Evolutionary conservation across 1,284 basidiomycete species (phyloP).

Genomic region (Lentinula novae-zelandiae): DNA sequence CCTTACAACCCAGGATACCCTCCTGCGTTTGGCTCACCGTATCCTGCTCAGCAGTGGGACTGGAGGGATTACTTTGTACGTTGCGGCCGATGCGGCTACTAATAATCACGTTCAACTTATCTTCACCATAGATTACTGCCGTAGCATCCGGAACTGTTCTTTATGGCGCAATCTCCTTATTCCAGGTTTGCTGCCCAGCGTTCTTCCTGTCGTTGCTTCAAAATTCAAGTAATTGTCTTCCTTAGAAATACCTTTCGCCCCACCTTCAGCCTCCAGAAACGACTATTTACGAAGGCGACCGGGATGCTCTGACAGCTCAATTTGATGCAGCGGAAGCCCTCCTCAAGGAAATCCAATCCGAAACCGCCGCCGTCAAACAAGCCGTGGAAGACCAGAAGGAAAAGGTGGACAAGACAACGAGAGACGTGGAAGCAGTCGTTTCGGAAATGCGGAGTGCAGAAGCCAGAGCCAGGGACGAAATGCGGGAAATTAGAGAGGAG

Average conservation of each 20-base stretch:
- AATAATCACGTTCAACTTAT: conserved; percentile 1
- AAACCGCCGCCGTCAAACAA: conserved; percentile 68
- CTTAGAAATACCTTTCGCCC: conserved; percentile 87
- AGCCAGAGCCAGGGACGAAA: conserved; percentile 79
- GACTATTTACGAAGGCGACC: conserved; percentile 88
- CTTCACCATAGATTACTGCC: conserved; percentile 74
- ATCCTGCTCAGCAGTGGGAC: conserved; percentile 60
- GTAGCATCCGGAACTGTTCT: conserved; percentile 87
- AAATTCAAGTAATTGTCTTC: conserved; percentile 1
- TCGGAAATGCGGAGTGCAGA: conserved; percentile 78
- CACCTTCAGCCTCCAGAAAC: conserved; percentile 88
- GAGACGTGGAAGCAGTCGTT: conserved; percentile 79
- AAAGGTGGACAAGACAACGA: conserved; percentile 73
- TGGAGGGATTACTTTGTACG: conserved; percentile 95
- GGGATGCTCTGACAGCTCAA: conserved; percentile 81
- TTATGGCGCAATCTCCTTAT: conserved; percentile 86
- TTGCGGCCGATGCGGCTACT: conserved; percentile 8
- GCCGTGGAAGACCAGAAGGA: conserved; percentile 84
- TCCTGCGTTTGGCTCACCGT: conserved; percentile 41
- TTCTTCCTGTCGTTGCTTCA: background rate
- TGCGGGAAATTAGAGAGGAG: conserved; percentile 90
- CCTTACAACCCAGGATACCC: conserved; percentile 32
- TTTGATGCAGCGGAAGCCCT: conserved; percentile 91
- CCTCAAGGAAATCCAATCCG: conserved; percentile 78
- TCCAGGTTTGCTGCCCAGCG: conserved; percentile 53